These are phyloP conservation scores for Lactarius deliciosus DNA, from an alignment of 768 basidiomycete species.

Conservation along the genomic window DNA sequence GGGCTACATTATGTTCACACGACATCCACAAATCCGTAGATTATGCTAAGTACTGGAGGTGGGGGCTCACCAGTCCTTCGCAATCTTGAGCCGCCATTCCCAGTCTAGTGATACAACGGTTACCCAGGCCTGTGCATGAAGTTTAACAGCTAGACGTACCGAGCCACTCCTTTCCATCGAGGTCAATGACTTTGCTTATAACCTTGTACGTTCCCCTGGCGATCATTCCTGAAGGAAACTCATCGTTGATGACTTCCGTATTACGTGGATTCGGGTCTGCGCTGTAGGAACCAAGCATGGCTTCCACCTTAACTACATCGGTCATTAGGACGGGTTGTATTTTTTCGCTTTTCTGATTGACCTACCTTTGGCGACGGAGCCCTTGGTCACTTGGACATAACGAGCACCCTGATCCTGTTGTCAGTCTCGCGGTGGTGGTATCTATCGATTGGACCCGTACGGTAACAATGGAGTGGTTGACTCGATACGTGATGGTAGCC, in stretches of 20 bases:
- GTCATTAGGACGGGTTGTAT: slow-evolving; percentile 12
- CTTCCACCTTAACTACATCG: slow-evolving; percentile 71
- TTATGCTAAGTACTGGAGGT: slow-evolving; percentile 19
- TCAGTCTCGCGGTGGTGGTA: slow-evolving; percentile 18
- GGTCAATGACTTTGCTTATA: slow-evolving; percentile 80
- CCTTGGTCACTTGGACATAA: slow-evolving; percentile 89
- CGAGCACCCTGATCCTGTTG: slow-evolving; percentile 58
- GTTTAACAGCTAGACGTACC: slow-evolving; percentile 46
- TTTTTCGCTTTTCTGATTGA: slow-evolving; percentile 13
- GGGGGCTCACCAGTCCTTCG: slow-evolving; percentile 77
- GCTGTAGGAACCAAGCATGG: slow-evolving; percentile 94
- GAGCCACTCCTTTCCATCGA: slow-evolving; percentile 78
- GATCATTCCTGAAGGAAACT: slow-evolving; percentile 70
- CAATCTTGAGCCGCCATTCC: slow-evolving; percentile 89
- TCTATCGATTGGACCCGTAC: slow-evolving; percentile 40
- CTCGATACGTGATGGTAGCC: slow-evolving; percentile 79
- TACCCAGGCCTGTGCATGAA: not conserved
- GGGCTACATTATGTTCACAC: slow-evolving; percentile 16
- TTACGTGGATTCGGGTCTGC: slow-evolving; percentile 66
- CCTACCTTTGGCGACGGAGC: slow-evolving; percentile 68
- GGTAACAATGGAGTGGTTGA: slow-evolving; percentile 88
- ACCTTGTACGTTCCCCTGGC: slow-evolving; percentile 82
- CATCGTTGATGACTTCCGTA: slow-evolving; percentile 75
- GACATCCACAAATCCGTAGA: slow-evolving; percentile 31
- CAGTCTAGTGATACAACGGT: slow-evolving; percentile 50